Base-by-base conservation (phyloP, 1,284 basidiomycete genomes). In the Anthracocystis panici-leucophaei region DNA sequence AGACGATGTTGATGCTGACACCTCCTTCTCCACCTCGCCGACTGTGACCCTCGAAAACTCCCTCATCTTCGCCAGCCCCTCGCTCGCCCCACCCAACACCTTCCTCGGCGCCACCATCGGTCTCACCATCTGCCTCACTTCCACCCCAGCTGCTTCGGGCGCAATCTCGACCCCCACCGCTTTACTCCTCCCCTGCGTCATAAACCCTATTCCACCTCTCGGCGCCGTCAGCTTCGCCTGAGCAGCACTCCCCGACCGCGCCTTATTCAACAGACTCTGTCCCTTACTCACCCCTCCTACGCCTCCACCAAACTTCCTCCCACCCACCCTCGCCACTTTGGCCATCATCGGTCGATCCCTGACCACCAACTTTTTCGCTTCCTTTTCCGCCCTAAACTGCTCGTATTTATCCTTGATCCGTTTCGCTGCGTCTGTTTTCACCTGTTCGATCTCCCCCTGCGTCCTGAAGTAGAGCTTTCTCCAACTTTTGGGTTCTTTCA, bases 361-460 rank as follows among this genome's bases (percentile, higher is more conserved):
- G 2, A 80, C 77, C 9, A 80, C 68, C 11, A 78, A 48, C 57
- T 75, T 75, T 35, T 78, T 82, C 11, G 75, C 75, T 5, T 79
- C 77, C 50, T 80, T 81, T 52, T 75, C 75, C 7, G 78, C 79
- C 10, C 70, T 57, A 54, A 78, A 77, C 65, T 78, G 75, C 3
- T 71, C 79, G 53, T 80, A 82, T 27, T 79, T 78, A 20, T 76
- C 75, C 63, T 78, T 78, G 68, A 81, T 78, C 16, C 76, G 57
- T 29, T 73, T 69, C 2, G 69, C 71, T 1, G 77, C 80, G 25
- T 72, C 74, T 3, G 61, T 58, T 48, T 78, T 79, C 56, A 72
- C 75, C 31, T 75, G 65, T 41, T 81, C 76, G 29, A 59, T 73
- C 50, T 81, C 65, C 6, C 76, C 75, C 54, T 77, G 63, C 40